These are phyloP conservation scores for Myxozyma lipomycoides DNA, from an alignment of 805 yeast species.

Conservation along the genomic window DNA sequence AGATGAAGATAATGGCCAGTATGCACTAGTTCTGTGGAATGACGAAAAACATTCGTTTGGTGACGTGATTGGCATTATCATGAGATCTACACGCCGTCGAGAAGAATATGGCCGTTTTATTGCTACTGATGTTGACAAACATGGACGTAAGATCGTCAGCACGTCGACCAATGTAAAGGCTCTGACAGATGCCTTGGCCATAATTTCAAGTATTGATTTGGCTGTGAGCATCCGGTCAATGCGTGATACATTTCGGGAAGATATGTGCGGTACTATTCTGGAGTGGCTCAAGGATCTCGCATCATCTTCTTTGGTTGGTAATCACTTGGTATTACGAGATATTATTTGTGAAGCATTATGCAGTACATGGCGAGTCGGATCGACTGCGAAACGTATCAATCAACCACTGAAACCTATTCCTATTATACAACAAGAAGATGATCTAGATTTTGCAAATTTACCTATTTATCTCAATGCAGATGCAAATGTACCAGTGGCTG, in stretches of 20 bases:
- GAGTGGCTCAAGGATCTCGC: constrained; percentile 62
- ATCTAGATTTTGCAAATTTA: constrained; percentile 36
- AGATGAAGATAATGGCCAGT: constrained; percentile 19
- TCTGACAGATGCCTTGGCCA: constrained; percentile 52
- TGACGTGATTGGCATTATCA: constrained; percentile 67
- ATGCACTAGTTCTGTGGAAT: constrained; percentile 57
- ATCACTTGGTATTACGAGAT: constrained; percentile 47
- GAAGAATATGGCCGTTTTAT: constrained; percentile 69
- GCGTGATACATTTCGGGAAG: constrained; percentile 72
- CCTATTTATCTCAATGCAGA: background rate
- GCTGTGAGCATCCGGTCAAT: constrained; percentile 61
- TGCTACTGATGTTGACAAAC: constrained; percentile 54
- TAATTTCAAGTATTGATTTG: constrained; percentile 59
- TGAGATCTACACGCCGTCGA: constrained; percentile 59
- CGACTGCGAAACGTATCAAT: constrained; percentile 28
- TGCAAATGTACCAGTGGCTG: background rate
- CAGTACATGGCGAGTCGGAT: constrained; percentile 59
- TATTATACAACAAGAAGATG: constrained; percentile 41
- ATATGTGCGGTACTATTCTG: constrained; percentile 68
- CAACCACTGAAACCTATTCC: constrained; percentile 17
- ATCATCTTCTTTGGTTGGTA: constrained; percentile 50
- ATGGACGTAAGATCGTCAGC: constrained; percentile 68
- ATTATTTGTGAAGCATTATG: constrained; percentile 56
- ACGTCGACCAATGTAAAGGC: constrained; percentile 51
- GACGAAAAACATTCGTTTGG: constrained; percentile 72